Conservation (phyloP, 108 stramenopile genomes). For the Epipyxis sp. region DNA sequence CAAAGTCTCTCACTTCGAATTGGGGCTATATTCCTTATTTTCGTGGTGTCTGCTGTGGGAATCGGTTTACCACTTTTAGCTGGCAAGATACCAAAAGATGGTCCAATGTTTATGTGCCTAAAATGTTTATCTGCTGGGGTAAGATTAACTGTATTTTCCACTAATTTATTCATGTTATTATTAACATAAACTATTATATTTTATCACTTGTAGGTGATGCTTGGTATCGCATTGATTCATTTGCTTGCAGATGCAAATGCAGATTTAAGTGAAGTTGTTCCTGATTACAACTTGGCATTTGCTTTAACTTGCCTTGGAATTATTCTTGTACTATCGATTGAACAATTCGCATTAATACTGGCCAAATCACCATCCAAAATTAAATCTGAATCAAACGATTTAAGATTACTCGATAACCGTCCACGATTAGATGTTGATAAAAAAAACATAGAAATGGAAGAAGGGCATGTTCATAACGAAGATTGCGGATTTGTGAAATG, state of each 20-base stretch:
- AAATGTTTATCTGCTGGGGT: too few species aligned
- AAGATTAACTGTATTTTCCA: too few species aligned
- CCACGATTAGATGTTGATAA: neutral
- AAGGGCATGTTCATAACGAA: neutral
- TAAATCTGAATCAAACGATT: neutral
- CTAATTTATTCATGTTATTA: too few species aligned
- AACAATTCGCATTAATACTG: neutral
- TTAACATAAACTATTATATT: too few species aligned
- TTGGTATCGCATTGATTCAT: constrained; percentile 1
- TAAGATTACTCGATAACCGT: neutral
- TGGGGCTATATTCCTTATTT: neutral
- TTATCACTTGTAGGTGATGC: neutral
- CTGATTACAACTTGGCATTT: neutral
- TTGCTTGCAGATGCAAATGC: neutral
- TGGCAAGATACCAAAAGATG: neutral
- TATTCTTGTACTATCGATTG: neutral
- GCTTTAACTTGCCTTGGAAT: neutral
- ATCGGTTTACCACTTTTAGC: neutral
- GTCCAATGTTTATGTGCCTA: neutral
- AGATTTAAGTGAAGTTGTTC: neutral
- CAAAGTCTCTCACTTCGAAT: too few species aligned
- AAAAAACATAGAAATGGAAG: neutral
- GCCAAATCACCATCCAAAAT: neutral
- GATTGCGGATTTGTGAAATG: neutral
- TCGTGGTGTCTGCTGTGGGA: neutral